phyloP scores from a whole-genome alignment of 2,329 filamentous ascomycete genomes.

The Talaromyces atroroseus region DNA sequence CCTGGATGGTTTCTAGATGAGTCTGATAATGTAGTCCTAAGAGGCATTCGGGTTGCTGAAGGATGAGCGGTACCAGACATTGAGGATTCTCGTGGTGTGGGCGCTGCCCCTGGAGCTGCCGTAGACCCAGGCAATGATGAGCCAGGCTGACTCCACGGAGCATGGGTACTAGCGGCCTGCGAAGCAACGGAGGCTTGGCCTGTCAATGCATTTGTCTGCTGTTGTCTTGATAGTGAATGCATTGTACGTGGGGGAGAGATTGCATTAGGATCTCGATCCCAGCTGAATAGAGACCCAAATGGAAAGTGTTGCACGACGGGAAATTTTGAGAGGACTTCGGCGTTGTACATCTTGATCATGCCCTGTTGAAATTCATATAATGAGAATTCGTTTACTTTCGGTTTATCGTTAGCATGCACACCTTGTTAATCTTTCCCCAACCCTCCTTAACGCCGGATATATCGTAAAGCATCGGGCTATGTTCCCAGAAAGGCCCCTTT shows the following conservation, averaged over 20 bases:
- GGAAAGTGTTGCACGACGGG: slow-evolving; percentile 96
- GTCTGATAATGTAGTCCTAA: slow-evolving; percentile 18
- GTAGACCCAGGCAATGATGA: slow-evolving; percentile 20
- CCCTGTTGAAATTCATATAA: slow-evolving; percentile 48
- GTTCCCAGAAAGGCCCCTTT: slow-evolving; percentile 92
- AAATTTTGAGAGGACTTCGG: slow-evolving; percentile 92
- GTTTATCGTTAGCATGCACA: slow-evolving; percentile 21
- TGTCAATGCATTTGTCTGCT: slow-evolving; percentile 18
- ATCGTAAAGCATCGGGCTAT: slow-evolving; percentile 90
- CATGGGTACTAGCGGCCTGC: slow-evolving; percentile 29
- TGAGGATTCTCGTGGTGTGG: slow-evolving; percentile 13
- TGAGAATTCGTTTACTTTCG: background rate
- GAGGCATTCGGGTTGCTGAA: slow-evolving; percentile 10
- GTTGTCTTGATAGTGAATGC: slow-evolving; percentile 44
- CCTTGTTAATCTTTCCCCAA: slow-evolving; percentile 99
- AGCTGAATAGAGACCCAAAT: slow-evolving; percentile 75
- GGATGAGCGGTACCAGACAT: background rate
- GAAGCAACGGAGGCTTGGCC: slow-evolving; percentile 15
- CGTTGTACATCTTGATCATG: slow-evolving; percentile 99
- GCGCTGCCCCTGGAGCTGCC: slow-evolving; percentile 27
- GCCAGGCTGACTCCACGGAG: slow-evolving; percentile 29
- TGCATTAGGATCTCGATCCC: slow-evolving; percentile 63
- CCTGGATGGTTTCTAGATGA: slow-evolving; percentile 25
- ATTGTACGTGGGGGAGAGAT: slow-evolving; percentile 44
- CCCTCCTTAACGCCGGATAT: slow-evolving; percentile 84